Percentiles rank a stretch among this genome's conserved stretches.
phyloP scores from a whole-genome alignment of 176 grass and related monocot species.

The Eragrostis curvula region DNA sequence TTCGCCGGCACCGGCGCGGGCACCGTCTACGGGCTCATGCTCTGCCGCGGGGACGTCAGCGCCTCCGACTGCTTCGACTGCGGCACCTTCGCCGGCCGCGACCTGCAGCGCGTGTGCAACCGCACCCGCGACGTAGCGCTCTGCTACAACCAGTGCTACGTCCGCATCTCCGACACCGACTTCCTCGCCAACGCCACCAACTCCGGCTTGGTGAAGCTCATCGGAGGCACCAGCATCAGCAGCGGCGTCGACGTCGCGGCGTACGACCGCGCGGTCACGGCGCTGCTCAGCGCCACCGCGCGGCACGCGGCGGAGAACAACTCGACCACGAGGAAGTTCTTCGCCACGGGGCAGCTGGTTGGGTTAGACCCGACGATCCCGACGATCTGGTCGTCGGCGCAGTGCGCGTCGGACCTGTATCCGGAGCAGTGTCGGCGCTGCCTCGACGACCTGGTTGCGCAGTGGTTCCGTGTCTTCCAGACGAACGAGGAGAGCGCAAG shows the following conservation, averaged over 20 bases:
- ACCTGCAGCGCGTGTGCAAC: constrained; percentile 28
- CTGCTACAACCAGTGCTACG: constrained; percentile 56
- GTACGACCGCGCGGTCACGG: constrained; percentile 9
- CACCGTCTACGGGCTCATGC: constrained; percentile 47
- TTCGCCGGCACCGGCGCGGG: neutral
- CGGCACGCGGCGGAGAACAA: constrained; percentile 27
- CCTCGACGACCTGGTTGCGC: constrained; percentile 12
- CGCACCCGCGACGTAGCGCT: constrained; percentile 24
- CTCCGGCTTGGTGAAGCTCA: neutral
- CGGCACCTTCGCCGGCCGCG: neutral
- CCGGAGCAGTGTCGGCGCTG: constrained; percentile 35
- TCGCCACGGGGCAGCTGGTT: constrained; percentile 42
- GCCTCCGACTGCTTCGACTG: constrained; percentile 40
- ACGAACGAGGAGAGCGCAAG: neutral
- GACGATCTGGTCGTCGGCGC: constrained; percentile 50
- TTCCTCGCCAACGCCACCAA: constrained; percentile 43
- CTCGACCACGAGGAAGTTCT: neutral
- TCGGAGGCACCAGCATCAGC: neutral
- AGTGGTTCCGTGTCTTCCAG: neutral
- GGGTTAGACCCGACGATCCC: constrained; percentile 17
- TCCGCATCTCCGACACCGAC: constrained; percentile 41
- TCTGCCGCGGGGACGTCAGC: constrained; percentile 65
- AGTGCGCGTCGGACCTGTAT: constrained; percentile 62
- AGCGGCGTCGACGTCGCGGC: neutral
- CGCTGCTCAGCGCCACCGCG: constrained; percentile 36